Base-by-base conservation (phyloP, 2,329 filamentous ascomycete genomes). In the Aspergillus ibericus region DNA sequence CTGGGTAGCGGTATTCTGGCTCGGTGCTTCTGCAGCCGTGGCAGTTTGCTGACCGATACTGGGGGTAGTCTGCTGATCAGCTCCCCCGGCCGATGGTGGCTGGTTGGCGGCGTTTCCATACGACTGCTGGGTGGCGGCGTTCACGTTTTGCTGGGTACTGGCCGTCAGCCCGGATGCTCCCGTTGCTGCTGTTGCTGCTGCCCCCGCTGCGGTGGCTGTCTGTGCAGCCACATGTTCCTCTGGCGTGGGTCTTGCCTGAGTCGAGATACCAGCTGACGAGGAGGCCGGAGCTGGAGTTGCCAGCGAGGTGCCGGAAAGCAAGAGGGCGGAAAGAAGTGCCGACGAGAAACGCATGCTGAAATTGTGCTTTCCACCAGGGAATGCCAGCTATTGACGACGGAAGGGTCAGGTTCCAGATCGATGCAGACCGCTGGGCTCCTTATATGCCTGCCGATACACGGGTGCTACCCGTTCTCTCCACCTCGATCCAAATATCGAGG, bases 291-390 rank as follows among this genome's bases (percentile, higher is more conserved):
- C 54, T 42, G 64, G 62, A 22, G 62, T 65, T 55, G 66, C 66
- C 55, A 67, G 62, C 54, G 62, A 58, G 18, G 62, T 59, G 57
- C 65, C 60, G 35, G 65, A 68, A 46, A 68, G 65, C 62, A 68
- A 55, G 47, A 68, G 53, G 32, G 60, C 59, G 9, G 65, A 60
- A 51, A 68, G 22, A 36, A 66, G 36, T 27, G 62, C 54, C 54
- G 63, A 63, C 53, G 63, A 66, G 58, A 68, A 63, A 63, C 65
- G 66, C 66, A 68, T 68, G 36, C 48, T 65, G 55, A 49, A 36
- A 56, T 27, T 52, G 53, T 55, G 55, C 55, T 53, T 58, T 61
- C 59, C 56, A 60, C 60, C 56, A 55, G 53, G 49, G 40, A 56
- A 58, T 59, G 50, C 61, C 58, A 63, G 60, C 58, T 63, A 50